phyloP scores from a whole-genome alignment of 2,329 filamentous ascomycete genomes.

The Ampelomyces quisqualis region DNA sequence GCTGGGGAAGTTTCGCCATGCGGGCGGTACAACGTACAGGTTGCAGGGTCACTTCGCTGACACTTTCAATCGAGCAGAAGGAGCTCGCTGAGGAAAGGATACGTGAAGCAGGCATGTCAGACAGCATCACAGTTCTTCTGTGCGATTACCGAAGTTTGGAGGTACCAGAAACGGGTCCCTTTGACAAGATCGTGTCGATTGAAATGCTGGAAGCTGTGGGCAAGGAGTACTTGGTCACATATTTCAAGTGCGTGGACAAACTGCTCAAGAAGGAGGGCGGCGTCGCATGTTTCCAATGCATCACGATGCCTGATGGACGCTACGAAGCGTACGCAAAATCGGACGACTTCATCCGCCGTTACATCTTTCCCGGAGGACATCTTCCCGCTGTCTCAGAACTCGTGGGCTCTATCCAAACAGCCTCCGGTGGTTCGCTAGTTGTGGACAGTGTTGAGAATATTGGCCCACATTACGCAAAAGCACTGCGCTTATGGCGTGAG shows the following conservation, averaged over 20 bases:
- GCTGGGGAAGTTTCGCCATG: conserved; percentile 75
- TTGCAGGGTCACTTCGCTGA: conserved; percentile 68
- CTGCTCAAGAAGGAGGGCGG: conserved; percentile 66
- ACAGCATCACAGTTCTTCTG: conserved; percentile 64
- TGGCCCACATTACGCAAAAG: conserved; percentile 71
- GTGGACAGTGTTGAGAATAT: conserved; percentile 71
- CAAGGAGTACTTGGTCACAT: conserved; percentile 64
- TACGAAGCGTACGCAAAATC: conserved; percentile 66
- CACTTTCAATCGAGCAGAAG: conserved; percentile 69
- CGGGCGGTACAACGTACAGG: conserved; percentile 65
- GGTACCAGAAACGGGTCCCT: conserved; percentile 51
- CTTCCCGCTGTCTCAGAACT: conserved; percentile 67
- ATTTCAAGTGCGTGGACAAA: conserved; percentile 65
- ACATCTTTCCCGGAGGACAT: conserved; percentile 79
- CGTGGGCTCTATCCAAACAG: conserved; percentile 62
- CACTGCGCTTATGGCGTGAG: conserved; percentile 67
- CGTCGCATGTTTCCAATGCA: conserved; percentile 72
- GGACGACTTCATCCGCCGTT: conserved; percentile 73
- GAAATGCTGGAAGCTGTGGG: conserved; percentile 79
- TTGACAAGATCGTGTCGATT: conserved; percentile 72
- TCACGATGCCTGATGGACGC: conserved; percentile 70
- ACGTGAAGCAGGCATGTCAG: conserved; percentile 57
- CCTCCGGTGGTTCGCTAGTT: conserved; percentile 62
- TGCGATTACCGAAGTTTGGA: conserved; percentile 68
- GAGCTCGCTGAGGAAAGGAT: conserved; percentile 66